A percentile compares a stretch with the other conserved stretches of the same genome.
Conservation (phyloP, 2,329 filamentous ascomycete species). For the Didymella segeticola region DNA sequence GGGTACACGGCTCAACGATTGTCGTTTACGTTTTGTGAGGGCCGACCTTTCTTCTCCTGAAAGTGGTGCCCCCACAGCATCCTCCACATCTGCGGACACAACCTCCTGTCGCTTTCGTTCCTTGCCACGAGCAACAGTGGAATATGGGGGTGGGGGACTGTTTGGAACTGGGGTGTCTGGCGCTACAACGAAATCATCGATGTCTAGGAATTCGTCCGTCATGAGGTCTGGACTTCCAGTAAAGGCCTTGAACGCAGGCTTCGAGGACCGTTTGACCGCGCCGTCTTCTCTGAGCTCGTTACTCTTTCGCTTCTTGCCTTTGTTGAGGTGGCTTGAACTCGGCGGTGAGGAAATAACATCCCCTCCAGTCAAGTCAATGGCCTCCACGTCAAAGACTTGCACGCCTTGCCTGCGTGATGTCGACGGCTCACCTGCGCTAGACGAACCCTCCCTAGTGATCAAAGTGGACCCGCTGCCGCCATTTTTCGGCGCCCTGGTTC, state of each 20-base stretch:
- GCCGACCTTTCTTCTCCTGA: constrained; percentile 25
- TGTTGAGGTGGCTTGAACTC: constrained; percentile 21
- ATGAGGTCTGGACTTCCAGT: constrained; percentile 24
- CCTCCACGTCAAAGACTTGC: constrained; percentile 35
- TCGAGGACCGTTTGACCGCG: constrained; percentile 23
- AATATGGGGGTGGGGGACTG: constrained; percentile 53
- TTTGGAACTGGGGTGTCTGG: constrained; percentile 27
- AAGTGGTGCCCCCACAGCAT: constrained; percentile 14
- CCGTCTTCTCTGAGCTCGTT: constrained; percentile 50
- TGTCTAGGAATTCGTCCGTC: constrained; percentile 45
- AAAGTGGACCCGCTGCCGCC: constrained; percentile 1
- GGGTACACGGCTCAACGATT: constrained; percentile 37
- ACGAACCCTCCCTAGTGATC: constrained; percentile 8
- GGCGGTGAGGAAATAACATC: constrained; percentile 28
- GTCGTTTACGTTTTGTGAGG: constrained; percentile 36
- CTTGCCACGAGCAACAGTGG: constrained; percentile 44
- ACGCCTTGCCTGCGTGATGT: constrained; percentile 12
- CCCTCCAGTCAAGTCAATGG: constrained; percentile 48
- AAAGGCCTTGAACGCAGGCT: constrained; percentile 19
- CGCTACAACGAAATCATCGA: constrained; percentile 45
- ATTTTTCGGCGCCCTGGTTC: not conserved
- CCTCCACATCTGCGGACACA: constrained; percentile 16
- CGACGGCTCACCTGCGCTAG: constrained; percentile 14
- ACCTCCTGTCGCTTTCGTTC: not conserved
- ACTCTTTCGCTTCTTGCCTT: constrained; percentile 55